Evolutionary conservation across 257 asterid genomes (phyloP).

Genomic region (Echites panduratus): DNA sequence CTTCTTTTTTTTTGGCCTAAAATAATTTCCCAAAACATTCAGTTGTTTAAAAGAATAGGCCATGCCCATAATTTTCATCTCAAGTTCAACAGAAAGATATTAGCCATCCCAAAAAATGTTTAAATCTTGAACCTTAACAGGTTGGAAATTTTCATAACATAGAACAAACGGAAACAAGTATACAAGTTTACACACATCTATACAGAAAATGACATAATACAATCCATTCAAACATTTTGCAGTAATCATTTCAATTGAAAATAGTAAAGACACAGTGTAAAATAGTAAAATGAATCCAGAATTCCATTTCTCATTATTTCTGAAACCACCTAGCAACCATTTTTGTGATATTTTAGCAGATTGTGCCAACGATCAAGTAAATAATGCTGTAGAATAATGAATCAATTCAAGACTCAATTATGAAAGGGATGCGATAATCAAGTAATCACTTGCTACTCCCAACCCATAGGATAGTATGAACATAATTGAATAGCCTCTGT

Average conservation of each 20-base stretch:
- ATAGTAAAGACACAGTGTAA: background rate
- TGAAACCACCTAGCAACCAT: background rate
- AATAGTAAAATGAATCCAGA: background rate
- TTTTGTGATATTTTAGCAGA: background rate
- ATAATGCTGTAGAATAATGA: background rate
- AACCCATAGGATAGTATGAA: background rate
- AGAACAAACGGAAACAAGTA: background rate
- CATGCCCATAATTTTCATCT: background rate
- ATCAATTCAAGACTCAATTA: background rate
- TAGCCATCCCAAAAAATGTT: background rate
- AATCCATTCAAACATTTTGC: background rate
- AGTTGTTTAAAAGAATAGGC: background rate
- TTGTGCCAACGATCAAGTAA: conserved; percentile 1
- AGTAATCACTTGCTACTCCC: background rate
- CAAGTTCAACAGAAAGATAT: background rate
- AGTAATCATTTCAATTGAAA: background rate
- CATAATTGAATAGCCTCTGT: background rate
- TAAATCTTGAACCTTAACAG: background rate
- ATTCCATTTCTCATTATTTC: background rate
- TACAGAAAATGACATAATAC: background rate
- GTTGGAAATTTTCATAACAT: background rate
- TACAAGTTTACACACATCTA: background rate
- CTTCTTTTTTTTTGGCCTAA: background rate
- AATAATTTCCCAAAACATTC: background rate
- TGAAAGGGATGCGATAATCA: background rate